phyloP scores from a whole-genome alignment of 139 green algal species.

The Pleodorina starrii region DNA sequence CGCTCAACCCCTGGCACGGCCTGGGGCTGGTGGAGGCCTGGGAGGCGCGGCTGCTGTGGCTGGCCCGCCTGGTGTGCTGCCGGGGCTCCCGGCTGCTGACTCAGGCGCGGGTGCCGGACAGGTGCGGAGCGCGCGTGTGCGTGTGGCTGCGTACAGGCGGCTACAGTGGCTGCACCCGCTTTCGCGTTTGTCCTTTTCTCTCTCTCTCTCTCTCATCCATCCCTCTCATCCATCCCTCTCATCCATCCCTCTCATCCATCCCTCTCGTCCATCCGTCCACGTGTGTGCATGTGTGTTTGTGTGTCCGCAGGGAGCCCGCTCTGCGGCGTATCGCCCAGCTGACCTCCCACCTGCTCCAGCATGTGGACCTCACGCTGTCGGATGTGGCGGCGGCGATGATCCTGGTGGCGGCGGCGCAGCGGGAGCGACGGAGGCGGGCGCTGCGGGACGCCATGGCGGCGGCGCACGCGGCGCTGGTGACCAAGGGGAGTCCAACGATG shows the following conservation, averaged over 20 bases:
- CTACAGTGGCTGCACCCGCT: no score
- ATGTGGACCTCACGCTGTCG: conserved; percentile 65
- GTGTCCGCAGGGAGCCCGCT: conserved; percentile 20
- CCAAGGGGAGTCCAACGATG: no score
- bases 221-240: no score
- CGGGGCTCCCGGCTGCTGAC: conserved; percentile 20
- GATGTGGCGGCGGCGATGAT: conserved; percentile 64
- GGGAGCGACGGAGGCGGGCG: conserved; percentile 23
- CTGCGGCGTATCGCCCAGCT: conserved; percentile 43
- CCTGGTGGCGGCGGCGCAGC: conserved; percentile 55
- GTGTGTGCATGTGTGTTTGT: no score
- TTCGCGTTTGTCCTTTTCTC: no score
- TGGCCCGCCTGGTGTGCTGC: conserved; percentile 46
- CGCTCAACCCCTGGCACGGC: conserved; percentile 49
- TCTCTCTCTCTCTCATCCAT: no score
- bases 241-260: no score
- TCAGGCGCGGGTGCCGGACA: neutral
- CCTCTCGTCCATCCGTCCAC: no score
- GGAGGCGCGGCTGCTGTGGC: conserved; percentile 40
- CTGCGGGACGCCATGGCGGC: conserved; percentile 46
- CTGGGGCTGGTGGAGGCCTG: conserved; percentile 42
- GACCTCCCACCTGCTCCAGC: conserved; percentile 32
- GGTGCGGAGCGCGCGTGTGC: no score
- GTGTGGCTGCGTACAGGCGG: no score
- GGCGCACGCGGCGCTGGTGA: neutral